Percentiles rank a stretch among this genome's conserved stretches.
These are phyloP conservation scores for Bocquillonia castaneifolia DNA, from an alignment of 441 rosid genomes.

Conservation along the genomic window DNA sequence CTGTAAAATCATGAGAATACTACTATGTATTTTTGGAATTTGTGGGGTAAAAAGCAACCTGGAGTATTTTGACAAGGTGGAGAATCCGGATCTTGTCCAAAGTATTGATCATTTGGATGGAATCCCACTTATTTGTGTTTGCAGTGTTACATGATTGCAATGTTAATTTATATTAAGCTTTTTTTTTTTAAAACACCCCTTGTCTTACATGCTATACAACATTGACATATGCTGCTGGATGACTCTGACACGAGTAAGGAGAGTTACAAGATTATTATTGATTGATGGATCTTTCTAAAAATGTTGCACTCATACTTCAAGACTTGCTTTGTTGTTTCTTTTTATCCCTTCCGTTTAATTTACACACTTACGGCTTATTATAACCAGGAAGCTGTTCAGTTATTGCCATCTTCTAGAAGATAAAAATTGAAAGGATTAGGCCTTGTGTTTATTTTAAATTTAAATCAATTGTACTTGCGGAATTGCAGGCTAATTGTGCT, in stretches of 20 bases:
- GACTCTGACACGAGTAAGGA: too few relatives aligned
- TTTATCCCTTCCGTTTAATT: neutral
- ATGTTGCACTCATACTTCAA: too few relatives aligned
- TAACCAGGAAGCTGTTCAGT: neutral
- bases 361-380: neutral
- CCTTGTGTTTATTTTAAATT: neutral
- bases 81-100: neutral
- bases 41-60: neutral
- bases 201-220: neutral
- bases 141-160: neutral
- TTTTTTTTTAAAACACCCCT: neutral
- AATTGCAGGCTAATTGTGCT: slow-evolving; percentile 81
- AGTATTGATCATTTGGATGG: neutral
- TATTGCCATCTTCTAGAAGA: neutral
- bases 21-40: neutral
- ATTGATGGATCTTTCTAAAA: too few relatives aligned
- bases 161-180: neutral
- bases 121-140: too few relatives aligned
- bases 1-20: neutral
- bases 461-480: slow-evolving; percentile 4
- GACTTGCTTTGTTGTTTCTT: neutral
- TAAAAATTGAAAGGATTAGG: neutral
- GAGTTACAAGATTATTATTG: too few relatives aligned
- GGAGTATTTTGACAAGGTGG: neutral
- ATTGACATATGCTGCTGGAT: neutral